These are phyloP conservation scores for Clonostachys chloroleuca DNA, from an alignment of 2,329 filamentous ascomycete species.

Conservation along the genomic window DNA sequence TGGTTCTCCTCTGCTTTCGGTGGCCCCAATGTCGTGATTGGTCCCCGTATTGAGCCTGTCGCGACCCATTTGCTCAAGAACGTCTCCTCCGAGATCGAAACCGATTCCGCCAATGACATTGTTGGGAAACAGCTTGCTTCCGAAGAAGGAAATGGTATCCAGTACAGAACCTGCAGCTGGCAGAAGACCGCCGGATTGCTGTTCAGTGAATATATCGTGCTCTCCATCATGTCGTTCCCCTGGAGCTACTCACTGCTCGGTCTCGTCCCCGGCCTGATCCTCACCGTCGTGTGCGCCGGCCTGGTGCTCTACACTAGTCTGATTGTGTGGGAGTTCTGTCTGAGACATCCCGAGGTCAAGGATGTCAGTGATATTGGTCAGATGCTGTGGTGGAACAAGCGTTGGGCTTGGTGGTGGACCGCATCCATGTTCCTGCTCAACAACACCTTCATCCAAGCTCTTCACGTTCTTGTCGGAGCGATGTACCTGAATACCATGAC, in stretches of 20 bases:
- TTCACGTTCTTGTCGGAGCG: constrained; percentile 80
- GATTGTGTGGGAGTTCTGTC: constrained; percentile 74
- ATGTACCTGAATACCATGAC: constrained; percentile 91
- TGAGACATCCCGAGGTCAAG: constrained; percentile 84
- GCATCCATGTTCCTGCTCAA: constrained; percentile 90
- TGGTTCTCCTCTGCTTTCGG: constrained; percentile 25
- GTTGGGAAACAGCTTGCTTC: constrained; percentile 65
- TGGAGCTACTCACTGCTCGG: constrained; percentile 88
- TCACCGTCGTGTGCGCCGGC: constrained; percentile 73
- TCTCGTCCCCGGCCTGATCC: constrained; percentile 76
- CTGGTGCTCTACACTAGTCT: constrained; percentile 74
- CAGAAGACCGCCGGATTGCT: constrained; percentile 88
- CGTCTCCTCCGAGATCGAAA: background rate
- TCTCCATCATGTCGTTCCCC: constrained; percentile 92
- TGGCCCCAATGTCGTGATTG: constrained; percentile 33
- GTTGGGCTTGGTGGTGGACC: constrained; percentile 63
- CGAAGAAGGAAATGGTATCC: constrained; percentile 75
- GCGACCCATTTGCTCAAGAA: background rate
- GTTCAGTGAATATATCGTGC: constrained; percentile 93
- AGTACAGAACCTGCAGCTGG: constrained; percentile 93
- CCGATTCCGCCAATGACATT: constrained; percentile 38
- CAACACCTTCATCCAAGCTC: constrained; percentile 83
- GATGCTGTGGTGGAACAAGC: constrained; percentile 84
- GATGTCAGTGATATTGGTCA: constrained; percentile 96
- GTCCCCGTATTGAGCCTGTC: constrained; percentile 43